phyloP scores from a whole-genome alignment of 345 rosid genomes.

The Heritiera littoralis region DNA sequence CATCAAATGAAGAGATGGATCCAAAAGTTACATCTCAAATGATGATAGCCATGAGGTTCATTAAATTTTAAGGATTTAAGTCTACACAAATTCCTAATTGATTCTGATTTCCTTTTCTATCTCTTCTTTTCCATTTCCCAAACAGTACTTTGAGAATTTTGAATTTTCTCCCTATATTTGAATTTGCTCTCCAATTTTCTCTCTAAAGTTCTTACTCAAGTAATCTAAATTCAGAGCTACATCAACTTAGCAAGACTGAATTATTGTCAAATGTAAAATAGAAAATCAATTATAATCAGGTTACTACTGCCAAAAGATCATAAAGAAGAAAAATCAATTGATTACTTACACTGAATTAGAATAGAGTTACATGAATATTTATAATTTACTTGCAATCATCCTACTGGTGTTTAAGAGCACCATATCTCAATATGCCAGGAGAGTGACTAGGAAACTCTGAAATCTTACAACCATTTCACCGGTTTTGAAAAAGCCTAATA shows the following conservation, averaged over 20 bases:
- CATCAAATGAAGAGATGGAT: constrained; percentile 24
- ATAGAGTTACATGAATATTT: not conserved
- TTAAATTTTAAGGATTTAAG: not conserved
- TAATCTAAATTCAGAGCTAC: not conserved
- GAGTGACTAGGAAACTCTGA: not conserved
- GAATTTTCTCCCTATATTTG: not conserved
- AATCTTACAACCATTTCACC: not conserved
- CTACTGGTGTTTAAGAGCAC: not conserved
- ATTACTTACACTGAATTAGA: not conserved
- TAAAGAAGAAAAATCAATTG: not conserved
- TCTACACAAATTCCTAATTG: not conserved
- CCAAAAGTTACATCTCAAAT: not conserved
- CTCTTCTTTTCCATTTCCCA: not conserved
- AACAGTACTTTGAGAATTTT: not conserved
- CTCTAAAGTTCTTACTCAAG: not conserved
- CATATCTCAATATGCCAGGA: not conserved
- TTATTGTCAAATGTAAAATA: not conserved
- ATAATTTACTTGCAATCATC: not conserved
- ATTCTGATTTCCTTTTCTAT: not conserved
- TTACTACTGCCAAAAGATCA: not conserved
- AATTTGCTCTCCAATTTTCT: not conserved
- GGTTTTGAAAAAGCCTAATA: not conserved
- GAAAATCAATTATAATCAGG: not conserved
- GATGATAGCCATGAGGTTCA: constrained; percentile 8
- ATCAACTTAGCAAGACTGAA: not conserved